Conservation (phyloP, 345 rosid genomes). For the Hypericum perforatum region DNA sequence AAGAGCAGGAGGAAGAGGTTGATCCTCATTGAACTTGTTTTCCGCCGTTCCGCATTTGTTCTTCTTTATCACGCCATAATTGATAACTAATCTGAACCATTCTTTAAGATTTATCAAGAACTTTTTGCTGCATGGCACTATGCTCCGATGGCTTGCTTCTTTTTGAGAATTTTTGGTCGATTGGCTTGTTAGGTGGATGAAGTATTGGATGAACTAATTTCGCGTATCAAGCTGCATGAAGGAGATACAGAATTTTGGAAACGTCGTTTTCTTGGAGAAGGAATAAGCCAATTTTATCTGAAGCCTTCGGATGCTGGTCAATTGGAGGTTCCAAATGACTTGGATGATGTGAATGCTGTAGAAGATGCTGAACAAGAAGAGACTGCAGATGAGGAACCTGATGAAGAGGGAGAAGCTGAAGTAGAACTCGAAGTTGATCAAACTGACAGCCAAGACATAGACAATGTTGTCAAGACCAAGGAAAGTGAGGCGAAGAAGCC, state of each 20-base stretch:
- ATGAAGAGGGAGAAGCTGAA: conserved; percentile 11
- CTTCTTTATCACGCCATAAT: too few relatives aligned
- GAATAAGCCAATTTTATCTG: conserved; percentile 38
- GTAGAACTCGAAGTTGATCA: conserved; percentile 41
- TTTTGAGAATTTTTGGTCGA: not conserved
- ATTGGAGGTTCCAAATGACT: conserved; percentile 35
- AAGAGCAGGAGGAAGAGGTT: conserved; percentile 95
- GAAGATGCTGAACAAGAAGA: conserved; percentile 50
- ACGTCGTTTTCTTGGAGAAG: conserved; percentile 86
- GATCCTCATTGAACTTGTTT: conserved; percentile 4
- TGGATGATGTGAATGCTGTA: conserved; percentile 42
- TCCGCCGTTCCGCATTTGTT: too few relatives aligned
- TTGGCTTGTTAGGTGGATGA: conserved; percentile 59
- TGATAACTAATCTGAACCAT: too few relatives aligned
- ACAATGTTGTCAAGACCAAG: conserved; percentile 52
- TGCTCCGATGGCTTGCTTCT: not conserved
- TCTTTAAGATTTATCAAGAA: too few relatives aligned
- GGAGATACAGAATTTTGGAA: conserved; percentile 97
- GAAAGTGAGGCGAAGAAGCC: conserved; percentile 73
- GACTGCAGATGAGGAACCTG: conserved; percentile 46
- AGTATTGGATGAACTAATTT: conserved; percentile 76
- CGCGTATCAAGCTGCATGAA: conserved; percentile 75
- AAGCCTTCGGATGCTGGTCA: conserved; percentile 35
- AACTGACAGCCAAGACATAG: conserved; percentile 52
- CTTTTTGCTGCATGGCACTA: conserved; percentile 1